Percentiles rank a stretch among this genome's conserved stretches.
These are phyloP conservation scores for Orobanche coerulescens DNA, from an alignment of 257 asterid genomes.

Conservation along the genomic window DNA sequence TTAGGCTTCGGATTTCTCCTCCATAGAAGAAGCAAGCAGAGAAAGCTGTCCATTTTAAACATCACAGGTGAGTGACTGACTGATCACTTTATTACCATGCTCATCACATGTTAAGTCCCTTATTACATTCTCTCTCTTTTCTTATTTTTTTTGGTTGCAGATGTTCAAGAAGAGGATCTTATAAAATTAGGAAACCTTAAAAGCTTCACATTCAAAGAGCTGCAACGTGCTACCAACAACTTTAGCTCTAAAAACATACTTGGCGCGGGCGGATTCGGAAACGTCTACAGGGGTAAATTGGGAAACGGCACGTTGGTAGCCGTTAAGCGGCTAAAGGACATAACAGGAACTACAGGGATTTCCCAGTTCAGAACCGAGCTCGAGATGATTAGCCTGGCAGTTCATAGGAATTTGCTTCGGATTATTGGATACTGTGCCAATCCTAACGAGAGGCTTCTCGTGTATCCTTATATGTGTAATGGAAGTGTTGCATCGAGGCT, in stretches of 20 bases:
- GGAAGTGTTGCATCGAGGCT: slow-evolving; percentile 91
- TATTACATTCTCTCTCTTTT: neutral
- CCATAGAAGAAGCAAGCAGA: slow-evolving; percentile 42
- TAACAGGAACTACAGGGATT: slow-evolving; percentile 70
- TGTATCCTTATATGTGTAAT: slow-evolving; percentile 85
- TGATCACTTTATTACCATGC: too few species aligned
- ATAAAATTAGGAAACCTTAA: slow-evolving; percentile 63
- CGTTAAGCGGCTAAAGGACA: slow-evolving; percentile 77
- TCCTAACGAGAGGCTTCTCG: slow-evolving; percentile 64
- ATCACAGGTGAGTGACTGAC: slow-evolving; percentile 38
- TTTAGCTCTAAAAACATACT: slow-evolving; percentile 83
- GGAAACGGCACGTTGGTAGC: slow-evolving; percentile 65
- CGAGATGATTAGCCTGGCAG: slow-evolving; percentile 88
- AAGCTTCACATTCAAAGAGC: slow-evolving; percentile 70
- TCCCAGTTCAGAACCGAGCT: slow-evolving; percentile 76
- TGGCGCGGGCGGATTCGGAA: slow-evolving; percentile 91
- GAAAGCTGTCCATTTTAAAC: slow-evolving; percentile 51
- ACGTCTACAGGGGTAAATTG: slow-evolving; percentile 68
- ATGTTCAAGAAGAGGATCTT: slow-evolving; percentile 68
- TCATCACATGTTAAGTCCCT: neutral
- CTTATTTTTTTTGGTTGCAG: slow-evolving; percentile 29
- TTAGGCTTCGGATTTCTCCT: slow-evolving; percentile 33
- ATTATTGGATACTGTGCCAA: slow-evolving; percentile 75
- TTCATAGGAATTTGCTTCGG: slow-evolving; percentile 79
- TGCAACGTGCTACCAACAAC: slow-evolving; percentile 60